Evolutionary conservation across 192 early-diverging fungal species (phyloP).

Genomic region (Mortierella claussenii): DNA sequence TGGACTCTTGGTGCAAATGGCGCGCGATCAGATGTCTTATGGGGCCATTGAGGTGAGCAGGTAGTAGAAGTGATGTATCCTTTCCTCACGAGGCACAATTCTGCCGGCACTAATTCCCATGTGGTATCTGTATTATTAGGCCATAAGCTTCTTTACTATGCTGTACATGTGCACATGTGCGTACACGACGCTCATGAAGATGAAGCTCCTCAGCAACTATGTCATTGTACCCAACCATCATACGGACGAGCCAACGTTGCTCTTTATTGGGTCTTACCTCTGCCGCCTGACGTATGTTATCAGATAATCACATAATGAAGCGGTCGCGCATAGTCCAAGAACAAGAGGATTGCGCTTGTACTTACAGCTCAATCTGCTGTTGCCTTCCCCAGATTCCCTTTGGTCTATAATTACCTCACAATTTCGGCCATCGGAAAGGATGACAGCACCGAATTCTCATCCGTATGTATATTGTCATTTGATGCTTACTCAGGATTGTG

Average conservation of each 20-base stretch:
- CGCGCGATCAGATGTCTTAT: constrained; percentile 58
- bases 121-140: constrained; percentile 46
- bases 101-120: background rate
- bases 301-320: too few species aligned
- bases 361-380: background rate
- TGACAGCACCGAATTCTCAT: constrained; percentile 61
- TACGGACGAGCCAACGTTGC: constrained; percentile 89
- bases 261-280: constrained; percentile 94
- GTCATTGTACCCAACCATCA: constrained; percentile 92
- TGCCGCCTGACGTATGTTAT: constrained; percentile 76
- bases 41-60: constrained; percentile 67
- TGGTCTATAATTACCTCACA: constrained; percentile 96
- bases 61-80: background rate
- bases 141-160: constrained; percentile 79
- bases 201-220: constrained; percentile 91
- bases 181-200: constrained; percentile 90
- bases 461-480: constrained; percentile 26
- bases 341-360: too few species aligned
- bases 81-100: background rate
- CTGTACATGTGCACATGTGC: constrained; percentile 94
- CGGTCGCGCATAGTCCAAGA: too few species aligned
- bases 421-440: constrained; percentile 61
- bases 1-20: constrained; percentile 66
- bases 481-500: too few species aligned
- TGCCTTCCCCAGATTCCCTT: constrained; percentile 62